A percentile compares a stretch with the other conserved stretches of the same genome.
phyloP scores from a whole-genome alignment of 78 protist genomes.

The Creolimax fragrantissima region DNA sequence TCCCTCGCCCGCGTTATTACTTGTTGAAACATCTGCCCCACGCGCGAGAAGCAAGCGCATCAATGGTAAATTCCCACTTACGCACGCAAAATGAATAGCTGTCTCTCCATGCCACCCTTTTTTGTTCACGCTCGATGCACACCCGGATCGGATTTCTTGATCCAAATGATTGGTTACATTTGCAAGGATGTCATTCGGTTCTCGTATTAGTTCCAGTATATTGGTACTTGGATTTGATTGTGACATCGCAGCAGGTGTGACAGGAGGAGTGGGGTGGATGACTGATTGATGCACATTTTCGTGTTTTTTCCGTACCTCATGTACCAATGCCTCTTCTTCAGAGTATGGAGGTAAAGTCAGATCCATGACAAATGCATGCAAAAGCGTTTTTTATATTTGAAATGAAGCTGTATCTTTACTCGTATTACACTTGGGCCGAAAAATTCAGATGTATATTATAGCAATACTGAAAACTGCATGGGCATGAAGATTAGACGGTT shows the following conservation, averaged over 20 bases:
- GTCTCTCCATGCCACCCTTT: background rate
- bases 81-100: background rate
- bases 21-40: background rate
- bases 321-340: too few relatives aligned
- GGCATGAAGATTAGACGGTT: too few relatives aligned
- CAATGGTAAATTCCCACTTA: background rate
- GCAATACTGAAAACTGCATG: too few relatives aligned
- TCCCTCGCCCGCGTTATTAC: background rate
- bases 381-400: too few relatives aligned
- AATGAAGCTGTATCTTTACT: too few relatives aligned
- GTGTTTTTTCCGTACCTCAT: too few relatives aligned
- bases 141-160: background rate
- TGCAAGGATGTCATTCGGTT: background rate
- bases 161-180: background rate
- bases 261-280: too few relatives aligned
- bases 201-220: background rate
- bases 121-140: background rate
- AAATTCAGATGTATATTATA: too few relatives aligned
- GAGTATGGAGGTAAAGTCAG: too few relatives aligned
- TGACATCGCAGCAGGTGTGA: background rate
- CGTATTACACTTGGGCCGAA: too few relatives aligned
- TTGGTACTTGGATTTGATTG: background rate
- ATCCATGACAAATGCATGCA: too few relatives aligned
- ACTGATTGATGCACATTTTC: too few relatives aligned
- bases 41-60: background rate